Evolutionary conservation across 2,329 filamentous ascomycete genomes (phyloP).

Genomic region (Neopestalotiopsis rosae): DNA sequence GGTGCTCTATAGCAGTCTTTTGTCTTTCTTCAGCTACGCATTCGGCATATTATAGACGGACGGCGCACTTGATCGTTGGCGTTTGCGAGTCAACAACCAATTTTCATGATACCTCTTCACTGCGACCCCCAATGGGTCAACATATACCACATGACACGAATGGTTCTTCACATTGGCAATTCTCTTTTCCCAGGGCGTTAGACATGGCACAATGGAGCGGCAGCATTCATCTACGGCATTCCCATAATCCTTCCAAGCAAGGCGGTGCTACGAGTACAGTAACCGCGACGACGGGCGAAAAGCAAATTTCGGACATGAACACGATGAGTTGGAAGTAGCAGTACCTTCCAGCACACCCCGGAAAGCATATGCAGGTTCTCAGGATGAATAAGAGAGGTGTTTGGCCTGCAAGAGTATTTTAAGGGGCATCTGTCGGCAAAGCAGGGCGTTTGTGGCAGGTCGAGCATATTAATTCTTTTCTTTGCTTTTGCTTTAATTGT

Average conservation of each 20-base stretch:
- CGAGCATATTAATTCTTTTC: conserved; percentile 7
- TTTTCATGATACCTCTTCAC: conserved; percentile 9
- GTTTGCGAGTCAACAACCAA: not conserved
- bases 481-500: not conserved
- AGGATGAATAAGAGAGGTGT: not conserved
- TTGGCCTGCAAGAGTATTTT: not conserved
- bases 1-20: not conserved
- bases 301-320: not conserved
- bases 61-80: not conserved
- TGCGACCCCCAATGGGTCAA: not conserved
- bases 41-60: conserved; percentile 5
- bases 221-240: conserved; percentile 10
- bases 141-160: conserved; percentile 8
- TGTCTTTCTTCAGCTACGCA: not conserved
- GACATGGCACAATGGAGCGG: not conserved
- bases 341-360: not conserved
- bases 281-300: not conserved
- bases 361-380: not conserved
- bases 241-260: not conserved
- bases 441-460: conserved; percentile 7
- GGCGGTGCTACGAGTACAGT: not conserved
- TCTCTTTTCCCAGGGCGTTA: not conserved
- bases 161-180: not conserved
- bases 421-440: not conserved
- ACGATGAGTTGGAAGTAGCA: not conserved